phyloP scores from a whole-genome alignment of 2,329 filamentous ascomycete species.

The Grosmannia clavigera region DNA sequence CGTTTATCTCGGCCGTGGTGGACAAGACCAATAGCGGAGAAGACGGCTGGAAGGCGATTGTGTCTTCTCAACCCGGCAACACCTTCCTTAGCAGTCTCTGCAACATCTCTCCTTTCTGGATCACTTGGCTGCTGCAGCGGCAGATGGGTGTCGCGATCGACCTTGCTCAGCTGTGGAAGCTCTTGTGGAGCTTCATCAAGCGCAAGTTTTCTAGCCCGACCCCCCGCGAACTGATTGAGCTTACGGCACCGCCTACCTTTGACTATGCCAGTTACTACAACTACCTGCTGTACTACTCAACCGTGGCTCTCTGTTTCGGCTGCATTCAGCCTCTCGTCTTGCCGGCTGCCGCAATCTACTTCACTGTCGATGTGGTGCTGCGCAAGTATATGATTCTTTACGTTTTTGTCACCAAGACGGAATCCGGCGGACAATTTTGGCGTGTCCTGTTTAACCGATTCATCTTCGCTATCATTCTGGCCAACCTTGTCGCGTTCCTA shows the following conservation, averaged over 20 bases:
- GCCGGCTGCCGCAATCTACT: constrained; percentile 79
- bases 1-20: constrained; percentile 56
- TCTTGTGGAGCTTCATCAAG: constrained; percentile 74
- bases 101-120: constrained; percentile 79
- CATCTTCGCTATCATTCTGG: constrained; percentile 66
- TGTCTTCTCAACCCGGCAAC: constrained; percentile 47
- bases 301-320: constrained; percentile 74
- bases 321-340: constrained; percentile 79
- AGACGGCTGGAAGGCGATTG: constrained; percentile 57
- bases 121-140: constrained; percentile 83
- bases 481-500: constrained; percentile 67
- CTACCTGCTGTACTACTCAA: constrained; percentile 91
- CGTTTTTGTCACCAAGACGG: constrained; percentile 91
- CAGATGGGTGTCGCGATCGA: constrained; percentile 91
- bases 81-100: constrained; percentile 60
- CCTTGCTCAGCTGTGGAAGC: constrained; percentile 73
- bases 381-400: constrained; percentile 95
- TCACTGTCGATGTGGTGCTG: constrained; percentile 71
- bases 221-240: constrained; percentile 79
- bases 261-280: constrained; percentile 98
- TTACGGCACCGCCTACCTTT: constrained; percentile 83
- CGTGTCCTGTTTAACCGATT: constrained; percentile 85
- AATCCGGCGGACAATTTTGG: constrained; percentile 91
- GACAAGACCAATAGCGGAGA: constrained; percentile 40
- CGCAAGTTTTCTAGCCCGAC: constrained; percentile 80